Evolutionary conservation across 805 yeast genomes (phyloP), one percentile per base, ranked within the genome.

Genomic region (Yarrowia sp.): DNA sequence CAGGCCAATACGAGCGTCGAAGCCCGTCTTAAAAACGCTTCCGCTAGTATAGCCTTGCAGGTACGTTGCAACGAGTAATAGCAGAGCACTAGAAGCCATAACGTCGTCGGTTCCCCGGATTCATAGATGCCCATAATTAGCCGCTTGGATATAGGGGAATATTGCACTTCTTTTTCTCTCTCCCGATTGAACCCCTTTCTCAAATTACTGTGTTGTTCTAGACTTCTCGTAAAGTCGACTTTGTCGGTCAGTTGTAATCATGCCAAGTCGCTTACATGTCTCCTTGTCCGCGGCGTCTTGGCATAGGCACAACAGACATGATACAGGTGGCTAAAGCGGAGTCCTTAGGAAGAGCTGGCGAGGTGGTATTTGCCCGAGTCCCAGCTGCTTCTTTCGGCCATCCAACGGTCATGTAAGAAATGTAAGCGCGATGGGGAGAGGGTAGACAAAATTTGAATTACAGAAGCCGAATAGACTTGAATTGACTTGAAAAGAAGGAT

Each of bases 211-310:
- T 26, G 32, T 5, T 5, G 32, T 26, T 26, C 32, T 26, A 5
- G 32, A 26, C 32, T 26, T 22, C 32, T 32, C 22, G 55, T 3
- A 49, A 26, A 49, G 53, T 50, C 56, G 56, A 14, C 14, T n/a
- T 52, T 52, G 36, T 36, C 10, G 16, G 32, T 26, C 32, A 5
- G 19, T 26, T 26, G 32, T 26, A 26, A 26, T 26, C 32, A 26
- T 32, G 53, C 58, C 58, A 52, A 52, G 58, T 52, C 58, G 58
- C 58, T 52, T 52, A 52, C 58, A n/a, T 40, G 22, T 55, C 22
- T 19, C 36, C 36, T 14, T 12, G 38, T 26, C 10, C 46, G 19
- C 16, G n/a, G 16, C 15, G 8, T 12, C 61, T 40, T 55, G 45
- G 35, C 53, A 32, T 8, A 32, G 3, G 40, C 11, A 49, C 38